phyloP scores from a whole-genome alignment of 805 yeast genomes.

The Starmera caribaea region DNA sequence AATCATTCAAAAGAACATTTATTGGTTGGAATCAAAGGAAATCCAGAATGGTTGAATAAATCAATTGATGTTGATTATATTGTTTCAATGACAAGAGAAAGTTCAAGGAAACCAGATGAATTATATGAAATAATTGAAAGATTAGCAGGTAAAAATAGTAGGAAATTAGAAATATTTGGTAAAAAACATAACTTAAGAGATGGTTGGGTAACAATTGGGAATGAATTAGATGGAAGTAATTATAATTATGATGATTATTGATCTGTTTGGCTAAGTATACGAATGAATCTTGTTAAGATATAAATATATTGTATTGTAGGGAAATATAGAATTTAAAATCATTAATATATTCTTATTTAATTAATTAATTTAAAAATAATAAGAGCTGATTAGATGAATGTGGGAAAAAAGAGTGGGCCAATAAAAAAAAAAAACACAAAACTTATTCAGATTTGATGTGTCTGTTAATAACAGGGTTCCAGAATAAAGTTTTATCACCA shows the following conservation, averaged over 20 bases:
- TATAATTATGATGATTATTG: constrained; percentile 51
- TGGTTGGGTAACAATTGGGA: constrained; percentile 81
- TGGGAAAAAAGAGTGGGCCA: background rate
- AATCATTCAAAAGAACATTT: constrained; percentile 92
- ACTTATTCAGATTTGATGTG: constrained; percentile 35
- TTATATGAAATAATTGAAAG: constrained; percentile 79
- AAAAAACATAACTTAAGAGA: constrained; percentile 76
- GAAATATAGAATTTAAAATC: too few species aligned
- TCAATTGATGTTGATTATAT: constrained; percentile 66
- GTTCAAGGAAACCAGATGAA: constrained; percentile 89
- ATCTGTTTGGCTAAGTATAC: constrained; percentile 29
- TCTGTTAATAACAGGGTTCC: constrained; percentile 92
- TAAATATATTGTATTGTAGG: too few species aligned
- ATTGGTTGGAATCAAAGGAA: constrained; percentile 76
- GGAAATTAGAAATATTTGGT: constrained; percentile 86
- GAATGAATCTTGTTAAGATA: too few species aligned
- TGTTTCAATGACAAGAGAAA: constrained; percentile 79
- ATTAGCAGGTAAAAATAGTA: constrained; percentile 63
- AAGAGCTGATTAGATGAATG: background rate
- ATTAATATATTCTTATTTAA: background rate
- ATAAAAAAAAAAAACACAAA: background rate
- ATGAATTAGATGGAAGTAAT: constrained; percentile 55
- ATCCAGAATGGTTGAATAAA: constrained; percentile 60
- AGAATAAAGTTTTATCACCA: constrained; percentile 94
- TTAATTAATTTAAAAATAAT: too few species aligned